Evolutionary conservation across 1,284 basidiomycete species (phyloP).

Genomic region (Tetrapyrgos nigripes): DNA sequence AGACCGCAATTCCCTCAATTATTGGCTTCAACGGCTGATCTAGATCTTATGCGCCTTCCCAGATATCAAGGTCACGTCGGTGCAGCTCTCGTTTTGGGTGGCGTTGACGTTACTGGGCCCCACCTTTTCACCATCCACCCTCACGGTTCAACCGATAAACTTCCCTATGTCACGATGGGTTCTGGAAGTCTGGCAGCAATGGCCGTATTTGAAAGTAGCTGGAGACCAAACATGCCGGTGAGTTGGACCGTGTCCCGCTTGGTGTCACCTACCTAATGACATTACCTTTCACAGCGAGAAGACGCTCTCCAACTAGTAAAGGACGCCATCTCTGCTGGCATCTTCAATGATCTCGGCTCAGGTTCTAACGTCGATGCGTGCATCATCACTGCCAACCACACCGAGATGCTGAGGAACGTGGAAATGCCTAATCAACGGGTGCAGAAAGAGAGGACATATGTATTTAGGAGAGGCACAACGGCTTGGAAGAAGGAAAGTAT

Average conservation of each 20-base stretch:
- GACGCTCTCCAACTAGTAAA: conserved; percentile 89
- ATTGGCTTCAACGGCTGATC: not conserved
- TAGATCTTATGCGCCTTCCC: not conserved
- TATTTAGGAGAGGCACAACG: conserved; percentile 87
- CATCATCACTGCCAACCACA: conserved; percentile 85
- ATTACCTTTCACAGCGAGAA: conserved; percentile 58
- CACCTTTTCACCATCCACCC: conserved; percentile 97
- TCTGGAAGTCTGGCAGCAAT: conserved; percentile 96
- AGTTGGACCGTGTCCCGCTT: conserved; percentile 27
- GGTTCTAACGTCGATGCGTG: conserved; percentile 98
- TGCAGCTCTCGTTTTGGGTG: conserved; percentile 96
- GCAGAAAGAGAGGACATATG: conserved; percentile 85
- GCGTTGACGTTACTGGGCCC: conserved; percentile 91
- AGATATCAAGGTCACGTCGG: conserved; percentile 96
- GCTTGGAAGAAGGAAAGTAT: conserved; percentile 86
- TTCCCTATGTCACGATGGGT: conserved; percentile 99
- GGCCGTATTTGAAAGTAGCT: conserved; percentile 94
- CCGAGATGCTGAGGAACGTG: conserved; percentile 91
- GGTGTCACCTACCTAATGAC: not conserved
- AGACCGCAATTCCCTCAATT: conserved; percentile 9
- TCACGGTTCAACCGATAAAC: conserved; percentile 98
- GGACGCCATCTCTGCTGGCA: conserved; percentile 91
- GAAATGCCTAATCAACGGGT: conserved; percentile 91
- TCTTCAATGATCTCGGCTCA: conserved; percentile 99
- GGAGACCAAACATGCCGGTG: conserved; percentile 86